Percentiles rank a stretch among this genome's conserved stretches.
Conservation (phyloP, 2,329 filamentous ascomycete species). For the Colletotrichum gloeosporioides region DNA sequence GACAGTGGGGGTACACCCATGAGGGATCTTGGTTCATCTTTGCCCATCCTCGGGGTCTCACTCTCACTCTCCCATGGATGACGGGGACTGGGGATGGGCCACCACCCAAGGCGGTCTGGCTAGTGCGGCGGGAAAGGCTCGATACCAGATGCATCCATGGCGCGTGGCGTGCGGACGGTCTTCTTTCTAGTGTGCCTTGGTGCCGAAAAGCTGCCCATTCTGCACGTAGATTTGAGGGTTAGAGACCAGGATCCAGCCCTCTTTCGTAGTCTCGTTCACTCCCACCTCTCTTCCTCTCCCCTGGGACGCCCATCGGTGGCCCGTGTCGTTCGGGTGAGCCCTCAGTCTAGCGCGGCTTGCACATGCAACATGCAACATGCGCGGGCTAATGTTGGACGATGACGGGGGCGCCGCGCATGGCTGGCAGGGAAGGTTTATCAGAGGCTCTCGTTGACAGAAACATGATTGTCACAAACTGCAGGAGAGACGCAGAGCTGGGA, state of each 20-base stretch:
- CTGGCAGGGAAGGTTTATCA: background rate
- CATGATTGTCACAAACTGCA: constrained; percentile 10
- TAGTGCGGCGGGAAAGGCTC: background rate
- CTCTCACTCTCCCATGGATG: background rate
- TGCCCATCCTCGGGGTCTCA: background rate
- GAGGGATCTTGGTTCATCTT: constrained; percentile 1
- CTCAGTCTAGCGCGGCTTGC: background rate
- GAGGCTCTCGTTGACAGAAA: constrained; percentile 10
- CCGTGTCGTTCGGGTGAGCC: background rate
- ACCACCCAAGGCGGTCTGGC: background rate
- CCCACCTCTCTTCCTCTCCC: background rate
- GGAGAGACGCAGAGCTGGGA: background rate
- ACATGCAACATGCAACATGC: constrained; percentile 5
- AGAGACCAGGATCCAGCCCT: background rate
- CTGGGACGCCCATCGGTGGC: background rate
- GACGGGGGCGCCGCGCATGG: background rate
- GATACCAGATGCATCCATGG: background rate
- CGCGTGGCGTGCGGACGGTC: background rate
- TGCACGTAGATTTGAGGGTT: background rate
- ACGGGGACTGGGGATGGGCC: background rate
- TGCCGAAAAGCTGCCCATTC: background rate
- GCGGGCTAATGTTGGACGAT: background rate
- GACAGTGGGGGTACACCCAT: constrained; percentile 2
- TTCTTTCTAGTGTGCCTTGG: background rate
- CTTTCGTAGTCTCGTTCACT: background rate